Percentiles rank a stretch among this genome's conserved stretches.
Conservation (phyloP, 1,284 basidiomycete genomes). For the Schizophyllum commune region DNA sequence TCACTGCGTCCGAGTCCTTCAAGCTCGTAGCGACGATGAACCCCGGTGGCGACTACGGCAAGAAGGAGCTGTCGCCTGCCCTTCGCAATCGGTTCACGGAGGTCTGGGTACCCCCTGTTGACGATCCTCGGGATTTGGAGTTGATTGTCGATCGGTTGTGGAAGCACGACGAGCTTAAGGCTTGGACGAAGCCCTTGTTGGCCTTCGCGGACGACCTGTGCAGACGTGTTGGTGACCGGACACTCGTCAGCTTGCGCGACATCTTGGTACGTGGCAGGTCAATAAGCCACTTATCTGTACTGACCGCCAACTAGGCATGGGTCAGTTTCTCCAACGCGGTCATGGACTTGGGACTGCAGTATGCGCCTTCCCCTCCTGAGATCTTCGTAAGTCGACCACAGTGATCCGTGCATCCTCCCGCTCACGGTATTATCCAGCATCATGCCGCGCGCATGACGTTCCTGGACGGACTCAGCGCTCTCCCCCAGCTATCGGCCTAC, state of each 20-base stretch:
- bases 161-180: conserved; percentile 47
- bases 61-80: conserved; percentile 97
- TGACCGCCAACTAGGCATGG: conserved; percentile 65
- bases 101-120: conserved; percentile 94
- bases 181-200: conserved; percentile 63
- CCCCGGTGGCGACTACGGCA: conserved; percentile 98
- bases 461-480: conserved; percentile 75
- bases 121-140: conserved; percentile 68
- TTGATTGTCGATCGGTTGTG: conserved; percentile 78
- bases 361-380: conserved; percentile 36
- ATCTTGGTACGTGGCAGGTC: conserved; percentile 57
- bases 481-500: conserved; percentile 60
- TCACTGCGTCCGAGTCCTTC: conserved; percentile 67
- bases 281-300: conserved; percentile 2
- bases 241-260: conserved; percentile 79
- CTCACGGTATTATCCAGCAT: conserved; percentile 39
- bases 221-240: conserved; percentile 53
- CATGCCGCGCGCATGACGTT: conserved; percentile 86
- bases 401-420: too few species aligned
- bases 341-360: conserved; percentile 25
- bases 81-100: conserved; percentile 98
- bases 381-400: conserved; percentile 59
- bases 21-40: conserved; percentile 99
- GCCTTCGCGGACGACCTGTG: conserved; percentile 84
- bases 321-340: conserved; percentile 78